Evolutionary conservation across 345 rosid genomes (phyloP).

Genomic region (Conringia planisiliqua): DNA sequence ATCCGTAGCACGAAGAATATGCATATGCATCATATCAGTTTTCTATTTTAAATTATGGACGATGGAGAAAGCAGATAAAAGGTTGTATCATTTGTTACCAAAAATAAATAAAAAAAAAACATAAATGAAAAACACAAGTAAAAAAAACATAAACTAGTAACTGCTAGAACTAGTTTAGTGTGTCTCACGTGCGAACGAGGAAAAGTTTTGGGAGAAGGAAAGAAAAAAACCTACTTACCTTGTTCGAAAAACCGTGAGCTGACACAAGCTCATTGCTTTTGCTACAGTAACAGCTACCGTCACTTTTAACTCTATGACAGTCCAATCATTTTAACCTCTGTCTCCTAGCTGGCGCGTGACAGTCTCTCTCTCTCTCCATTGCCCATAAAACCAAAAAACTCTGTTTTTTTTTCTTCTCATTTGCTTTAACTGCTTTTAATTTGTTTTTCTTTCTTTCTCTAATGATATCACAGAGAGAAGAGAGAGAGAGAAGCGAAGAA

Average conservation of each 20-base stretch:
- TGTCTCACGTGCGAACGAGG: slow-evolving; percentile 42
- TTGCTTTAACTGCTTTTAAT: slow-evolving; percentile 23
- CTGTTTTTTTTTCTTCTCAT: background rate
- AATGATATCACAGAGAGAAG: slow-evolving; percentile 24
- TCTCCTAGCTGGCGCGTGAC: slow-evolving; percentile 22
- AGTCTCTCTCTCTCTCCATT: background rate
- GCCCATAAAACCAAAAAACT: slow-evolving; percentile 27
- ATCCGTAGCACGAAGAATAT: background rate
- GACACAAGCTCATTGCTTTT: slow-evolving; percentile 28
- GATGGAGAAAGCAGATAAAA: slow-evolving; percentile 1
- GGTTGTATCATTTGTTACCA: slow-evolving; percentile 22
- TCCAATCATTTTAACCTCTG: slow-evolving; percentile 43
- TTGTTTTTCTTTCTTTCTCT: background rate
- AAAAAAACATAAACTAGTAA: no score
- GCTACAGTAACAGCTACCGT: slow-evolving; percentile 32
- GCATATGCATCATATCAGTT: slow-evolving; percentile 5
- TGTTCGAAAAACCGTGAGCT: slow-evolving; percentile 18
- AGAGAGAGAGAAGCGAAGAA: slow-evolving; percentile 20
- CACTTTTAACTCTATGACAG: slow-evolving; percentile 27
- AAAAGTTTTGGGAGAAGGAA: slow-evolving; percentile 22
- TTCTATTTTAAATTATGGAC: slow-evolving; percentile 16
- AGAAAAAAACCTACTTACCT: background rate
- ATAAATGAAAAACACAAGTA: no score
- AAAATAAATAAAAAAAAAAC: background rate
- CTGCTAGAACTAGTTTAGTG: slow-evolving; percentile 23